Conservation (phyloP, 31 red algal species). For the Odonthalia washingtoniensis region DNA sequence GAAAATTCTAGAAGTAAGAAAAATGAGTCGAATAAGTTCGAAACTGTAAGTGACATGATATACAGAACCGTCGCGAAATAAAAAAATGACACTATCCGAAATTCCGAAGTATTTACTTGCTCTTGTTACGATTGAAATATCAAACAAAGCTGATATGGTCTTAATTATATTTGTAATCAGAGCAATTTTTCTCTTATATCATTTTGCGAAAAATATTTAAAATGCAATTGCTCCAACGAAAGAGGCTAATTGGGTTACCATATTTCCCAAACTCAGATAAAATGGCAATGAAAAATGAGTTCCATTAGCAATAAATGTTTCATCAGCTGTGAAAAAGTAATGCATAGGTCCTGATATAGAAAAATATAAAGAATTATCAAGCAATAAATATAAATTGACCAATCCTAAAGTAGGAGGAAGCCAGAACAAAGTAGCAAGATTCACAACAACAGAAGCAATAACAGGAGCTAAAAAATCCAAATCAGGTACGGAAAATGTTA, state of each 20-base stretch:
- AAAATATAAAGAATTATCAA: not conserved
- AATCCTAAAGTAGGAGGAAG: not conserved
- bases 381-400: not conserved
- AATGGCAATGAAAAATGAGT: not conserved
- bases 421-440: not conserved
- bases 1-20: not conserved
- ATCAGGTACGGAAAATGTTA: too few relatives aligned
- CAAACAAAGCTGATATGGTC: not conserved
- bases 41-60: not conserved
- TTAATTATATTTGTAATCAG: not conserved
- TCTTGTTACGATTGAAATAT: not conserved
- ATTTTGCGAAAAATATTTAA: not conserved
- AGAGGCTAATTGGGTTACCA: not conserved
- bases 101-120: not conserved
- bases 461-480: too few relatives aligned
- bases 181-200: not conserved
- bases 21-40: not conserved
- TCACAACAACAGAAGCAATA: not conserved
- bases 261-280: not conserved
- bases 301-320: not conserved
- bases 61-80: not conserved
- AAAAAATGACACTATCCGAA: not conserved
- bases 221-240: not conserved
- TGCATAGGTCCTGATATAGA: not conserved
- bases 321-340: not conserved